Percentiles rank a stretch among this genome's conserved stretches.
These are phyloP conservation scores for Galerina marginata DNA, from an alignment of 768 basidiomycete species.

Conservation along the genomic window DNA sequence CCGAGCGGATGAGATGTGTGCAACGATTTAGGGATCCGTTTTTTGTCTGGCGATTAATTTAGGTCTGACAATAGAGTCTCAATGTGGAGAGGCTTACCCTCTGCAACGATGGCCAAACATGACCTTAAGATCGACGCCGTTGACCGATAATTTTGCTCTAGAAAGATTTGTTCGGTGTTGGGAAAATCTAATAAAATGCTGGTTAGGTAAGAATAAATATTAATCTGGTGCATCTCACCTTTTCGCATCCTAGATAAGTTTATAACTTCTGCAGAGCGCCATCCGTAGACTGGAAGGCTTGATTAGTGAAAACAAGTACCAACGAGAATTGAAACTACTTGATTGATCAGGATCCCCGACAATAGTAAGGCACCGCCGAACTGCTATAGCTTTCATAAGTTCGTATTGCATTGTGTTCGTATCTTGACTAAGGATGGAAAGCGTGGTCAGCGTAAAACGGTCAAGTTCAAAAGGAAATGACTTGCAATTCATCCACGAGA, in stretches of 20 bases:
- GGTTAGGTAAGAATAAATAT: background rate
- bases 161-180: slow-evolving; percentile 65
- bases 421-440: slow-evolving; percentile 58
- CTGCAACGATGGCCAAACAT: slow-evolving; percentile 78
- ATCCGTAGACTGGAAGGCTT: slow-evolving; percentile 71
- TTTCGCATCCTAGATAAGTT: slow-evolving; percentile 76
- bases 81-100: slow-evolving; percentile 54
- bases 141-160: slow-evolving; percentile 90
- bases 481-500: slow-evolving; percentile 84
- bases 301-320: background rate
- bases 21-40: slow-evolving; percentile 75
- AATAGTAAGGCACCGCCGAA: slow-evolving; percentile 65
- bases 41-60: slow-evolving; percentile 56
- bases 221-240: slow-evolving; percentile 41
- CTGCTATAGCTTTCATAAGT: slow-evolving; percentile 73
- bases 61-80: background rate
- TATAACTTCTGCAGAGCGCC: slow-evolving; percentile 81
- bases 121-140: slow-evolving; percentile 75
- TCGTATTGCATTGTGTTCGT: slow-evolving; percentile 85
- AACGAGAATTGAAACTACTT: slow-evolving; percentile 43
- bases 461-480: slow-evolving; percentile 8
- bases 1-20: slow-evolving; percentile 72
- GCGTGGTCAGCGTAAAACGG: no score
- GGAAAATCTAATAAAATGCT: slow-evolving; percentile 58
- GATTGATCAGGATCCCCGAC: slow-evolving; percentile 95